phyloP scores from a whole-genome alignment of 805 yeast genomes.

The Tetrapisispora phaffii region DNA sequence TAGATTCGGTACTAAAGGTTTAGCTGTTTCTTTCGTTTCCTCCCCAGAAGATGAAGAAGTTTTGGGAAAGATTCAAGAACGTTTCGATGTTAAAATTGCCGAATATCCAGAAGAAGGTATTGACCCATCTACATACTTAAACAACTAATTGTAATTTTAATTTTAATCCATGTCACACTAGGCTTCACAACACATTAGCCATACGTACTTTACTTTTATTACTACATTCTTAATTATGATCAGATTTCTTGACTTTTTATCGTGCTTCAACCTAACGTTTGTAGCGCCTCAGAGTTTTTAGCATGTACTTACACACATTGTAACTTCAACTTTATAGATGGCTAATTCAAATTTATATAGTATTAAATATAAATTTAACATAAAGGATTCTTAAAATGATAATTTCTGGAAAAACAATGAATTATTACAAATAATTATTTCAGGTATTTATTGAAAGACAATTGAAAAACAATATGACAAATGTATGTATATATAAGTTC shows the following conservation, averaged over 20 bases:
- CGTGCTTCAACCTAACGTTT: no score
- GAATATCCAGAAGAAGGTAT: conserved; percentile 75
- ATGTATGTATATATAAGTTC: neutral
- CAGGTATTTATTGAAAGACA: neutral
- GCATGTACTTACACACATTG: no score
- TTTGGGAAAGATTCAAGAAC: conserved; percentile 84
- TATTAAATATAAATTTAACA: no score
- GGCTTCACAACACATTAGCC: no score
- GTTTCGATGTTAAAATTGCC: conserved; percentile 91
- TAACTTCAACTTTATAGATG: no score
- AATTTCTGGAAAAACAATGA: neutral
- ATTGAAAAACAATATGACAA: neutral
- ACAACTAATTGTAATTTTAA: neutral
- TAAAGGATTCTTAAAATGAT: no score
- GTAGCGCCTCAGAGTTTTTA: no score
- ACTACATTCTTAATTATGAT: no score
- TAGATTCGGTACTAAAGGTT: conserved; percentile 98
- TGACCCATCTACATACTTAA: conserved; percentile 4
- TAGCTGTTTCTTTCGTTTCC: conserved; percentile 84
- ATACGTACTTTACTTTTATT: no score
- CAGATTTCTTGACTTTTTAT: no score
- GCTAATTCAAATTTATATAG: neutral
- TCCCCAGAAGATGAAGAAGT: conserved; percentile 82
- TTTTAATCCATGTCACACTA: no score
- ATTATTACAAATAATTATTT: conserved; percentile 1